A percentile compares a stretch with the other conserved stretches of the same genome.
Evolutionary conservation across 179 eudicot species (phyloP).

Genomic region (Gypsophila paniculata): DNA sequence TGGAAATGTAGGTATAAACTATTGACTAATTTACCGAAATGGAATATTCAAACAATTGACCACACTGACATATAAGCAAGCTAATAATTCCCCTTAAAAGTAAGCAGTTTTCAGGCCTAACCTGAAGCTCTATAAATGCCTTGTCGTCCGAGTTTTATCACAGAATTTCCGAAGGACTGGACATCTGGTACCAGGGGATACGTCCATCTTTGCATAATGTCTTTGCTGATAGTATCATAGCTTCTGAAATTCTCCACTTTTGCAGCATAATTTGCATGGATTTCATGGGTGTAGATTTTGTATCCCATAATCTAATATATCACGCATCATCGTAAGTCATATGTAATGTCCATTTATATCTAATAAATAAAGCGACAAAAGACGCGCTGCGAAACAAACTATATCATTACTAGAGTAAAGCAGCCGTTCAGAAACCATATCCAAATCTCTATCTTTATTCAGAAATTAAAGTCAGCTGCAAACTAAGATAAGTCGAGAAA

Average conservation of each 20-base stretch:
- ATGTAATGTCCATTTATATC: no score
- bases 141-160: constrained; percentile 67
- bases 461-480: neutral
- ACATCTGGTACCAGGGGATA: constrained; percentile 92
- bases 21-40: no score
- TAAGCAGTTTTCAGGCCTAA: constrained; percentile 28
- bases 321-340: constrained; percentile 16
- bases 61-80: neutral
- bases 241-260: constrained; percentile 85
- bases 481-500: neutral
- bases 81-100: neutral
- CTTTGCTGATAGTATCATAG: constrained; percentile 89
- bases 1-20: no score
- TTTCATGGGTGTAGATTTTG: constrained; percentile 90
- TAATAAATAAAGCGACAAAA: no score
- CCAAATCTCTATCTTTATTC: neutral
- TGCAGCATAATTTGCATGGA: constrained; percentile 85
- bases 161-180: constrained; percentile 53
- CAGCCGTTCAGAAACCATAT: neutral
- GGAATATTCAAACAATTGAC: no score
- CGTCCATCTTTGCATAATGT: constrained; percentile 94
- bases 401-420: neutral
- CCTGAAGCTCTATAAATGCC: constrained; percentile 84
- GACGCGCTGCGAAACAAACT: no score
- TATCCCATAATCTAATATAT: constrained; percentile 84